Percentiles rank a stretch among this genome's conserved stretches.
Conservation (phyloP, 208 protist species). For the Crithidia sp. region DNA sequence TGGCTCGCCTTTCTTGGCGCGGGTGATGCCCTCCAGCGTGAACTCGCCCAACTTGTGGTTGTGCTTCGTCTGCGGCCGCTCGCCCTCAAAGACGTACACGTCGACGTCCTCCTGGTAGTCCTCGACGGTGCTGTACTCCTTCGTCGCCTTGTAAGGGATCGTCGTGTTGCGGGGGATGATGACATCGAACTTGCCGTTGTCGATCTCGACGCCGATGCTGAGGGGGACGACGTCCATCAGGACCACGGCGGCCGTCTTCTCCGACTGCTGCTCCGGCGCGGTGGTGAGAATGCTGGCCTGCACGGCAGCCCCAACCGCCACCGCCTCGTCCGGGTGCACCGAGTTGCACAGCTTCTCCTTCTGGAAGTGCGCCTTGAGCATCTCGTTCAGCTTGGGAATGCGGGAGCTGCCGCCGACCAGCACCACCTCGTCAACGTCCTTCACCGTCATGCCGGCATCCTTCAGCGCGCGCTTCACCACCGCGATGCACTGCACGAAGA, state of each 20-base stretch:
- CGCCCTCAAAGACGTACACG: slow-evolving; percentile 99
- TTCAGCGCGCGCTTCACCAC: slow-evolving; percentile 87
- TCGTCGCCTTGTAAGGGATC: slow-evolving; percentile 82
- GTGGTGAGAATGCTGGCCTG: slow-evolving; percentile 95
- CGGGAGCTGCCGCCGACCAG: slow-evolving; percentile 96
- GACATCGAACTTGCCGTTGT: slow-evolving; percentile 94
- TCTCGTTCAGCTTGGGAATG: slow-evolving; percentile 97
- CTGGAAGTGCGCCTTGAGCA: slow-evolving; percentile 73
- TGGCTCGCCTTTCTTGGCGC: slow-evolving; percentile 96
- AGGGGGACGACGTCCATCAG: slow-evolving; percentile 96
- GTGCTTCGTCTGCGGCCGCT: slow-evolving; percentile 97
- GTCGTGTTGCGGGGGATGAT: slow-evolving; percentile 90
- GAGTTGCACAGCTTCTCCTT: slow-evolving; percentile 93
- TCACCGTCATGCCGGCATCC: slow-evolving; percentile 87
- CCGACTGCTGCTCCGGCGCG: slow-evolving; percentile 72
- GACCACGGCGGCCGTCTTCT: slow-evolving; percentile 93
- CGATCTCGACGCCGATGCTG: slow-evolving; percentile 96
- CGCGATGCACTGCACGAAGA: slow-evolving; percentile 85
- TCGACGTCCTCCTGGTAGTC: slow-evolving; percentile 99
- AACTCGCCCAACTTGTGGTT: slow-evolving; percentile 98
- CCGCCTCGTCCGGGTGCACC: slow-evolving; percentile 97
- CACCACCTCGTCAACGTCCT: slow-evolving; percentile 91
- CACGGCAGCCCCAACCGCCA: slow-evolving; percentile 99
- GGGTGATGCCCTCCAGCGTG: slow-evolving; percentile 94
- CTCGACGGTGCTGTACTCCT: slow-evolving; percentile 97